Evolutionary conservation across 306 rosid species (phyloP).

Genomic region (Cucumis hystrix): DNA sequence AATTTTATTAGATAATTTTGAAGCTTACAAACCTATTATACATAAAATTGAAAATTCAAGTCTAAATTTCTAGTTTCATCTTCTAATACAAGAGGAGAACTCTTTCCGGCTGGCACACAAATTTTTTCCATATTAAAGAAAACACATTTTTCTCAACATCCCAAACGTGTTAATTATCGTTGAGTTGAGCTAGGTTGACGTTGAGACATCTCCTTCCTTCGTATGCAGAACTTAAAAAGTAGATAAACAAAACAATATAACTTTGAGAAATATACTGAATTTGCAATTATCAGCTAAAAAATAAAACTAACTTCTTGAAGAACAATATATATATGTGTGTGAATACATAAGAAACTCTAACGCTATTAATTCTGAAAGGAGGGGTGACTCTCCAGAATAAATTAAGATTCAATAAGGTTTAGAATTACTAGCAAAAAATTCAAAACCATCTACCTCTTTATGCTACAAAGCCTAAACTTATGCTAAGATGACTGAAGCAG

Average conservation of each 20-base stretch:
- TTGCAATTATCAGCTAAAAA: slow-evolving; percentile 2
- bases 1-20: no score
- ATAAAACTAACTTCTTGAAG: slow-evolving; percentile 3
- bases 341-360: slow-evolving; percentile 1
- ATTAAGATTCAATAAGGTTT: slow-evolving; percentile 17
- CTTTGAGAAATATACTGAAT: neutral
- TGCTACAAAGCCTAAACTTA: slow-evolving; percentile 38
- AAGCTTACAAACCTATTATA: no score
- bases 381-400: slow-evolving; percentile 30
- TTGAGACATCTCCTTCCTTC: neutral
- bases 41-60: no score
- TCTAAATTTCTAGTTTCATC: no score
- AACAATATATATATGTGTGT: neutral
- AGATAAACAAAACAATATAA: no score
- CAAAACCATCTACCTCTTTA: slow-evolving; percentile 43
- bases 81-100: neutral
- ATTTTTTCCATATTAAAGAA: no score
- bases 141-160: no score
- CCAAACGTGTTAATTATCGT: no score
- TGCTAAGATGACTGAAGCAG: slow-evolving; percentile 2
- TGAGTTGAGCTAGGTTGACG: neutral
- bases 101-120: neutral
- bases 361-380: slow-evolving; percentile 18
- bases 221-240: no score
- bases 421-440: slow-evolving; percentile 29